Base-by-base conservation (phyloP, 805 yeast genomes). In the Schwanniomyces sp. region DNA sequence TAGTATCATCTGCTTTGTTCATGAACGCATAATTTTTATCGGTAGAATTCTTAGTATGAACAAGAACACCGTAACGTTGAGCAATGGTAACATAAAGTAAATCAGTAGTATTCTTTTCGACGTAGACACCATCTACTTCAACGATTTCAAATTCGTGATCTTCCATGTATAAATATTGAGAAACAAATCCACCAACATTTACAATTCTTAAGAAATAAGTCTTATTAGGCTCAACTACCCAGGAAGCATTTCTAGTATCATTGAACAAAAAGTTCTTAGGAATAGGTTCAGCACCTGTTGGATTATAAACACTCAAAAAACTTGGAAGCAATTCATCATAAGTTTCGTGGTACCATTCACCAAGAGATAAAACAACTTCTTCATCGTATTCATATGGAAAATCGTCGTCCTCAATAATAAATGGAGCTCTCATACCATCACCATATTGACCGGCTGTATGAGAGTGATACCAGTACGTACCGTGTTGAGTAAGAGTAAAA, bases 381-480 rank as follows among this genome's bases (percentile, higher is more conserved):
- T 84, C 79, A 58, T 86, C 92, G 50, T 75, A 85, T 11, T 73
- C 67, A 53, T 82, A 85, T 0, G 86, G 86, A 44, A 51, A 57
- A 2, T 58, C 62, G 49, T 84, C 89, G 42, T 54, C 63, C 57
- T 86, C 85, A 57, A 94, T 85, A 54, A 94, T 78, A 54, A 92
- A 80, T 17, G 81, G 72, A 60, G 86, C 94, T 72, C 91, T 79
- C 82, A 87, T 79, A 64, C 99, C 99, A 64, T 94, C 98, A 67
- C 94, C 91, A 60, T 91, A 91, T 69, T 91, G 96, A 57, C 91
- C 92, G 18, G 78, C 69, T 30, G 91, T 82, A 72, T 94, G 99
- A 27, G 98, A 89, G 69, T 94, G 99, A 76, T 92, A 94, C 99
- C 99, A 94, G 77, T 76, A 94, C 16, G 96, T 80, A 60, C 99